Evolutionary conservation across 305 asterid species (phyloP).

Genomic region (Fraxinus greggii): DNA sequence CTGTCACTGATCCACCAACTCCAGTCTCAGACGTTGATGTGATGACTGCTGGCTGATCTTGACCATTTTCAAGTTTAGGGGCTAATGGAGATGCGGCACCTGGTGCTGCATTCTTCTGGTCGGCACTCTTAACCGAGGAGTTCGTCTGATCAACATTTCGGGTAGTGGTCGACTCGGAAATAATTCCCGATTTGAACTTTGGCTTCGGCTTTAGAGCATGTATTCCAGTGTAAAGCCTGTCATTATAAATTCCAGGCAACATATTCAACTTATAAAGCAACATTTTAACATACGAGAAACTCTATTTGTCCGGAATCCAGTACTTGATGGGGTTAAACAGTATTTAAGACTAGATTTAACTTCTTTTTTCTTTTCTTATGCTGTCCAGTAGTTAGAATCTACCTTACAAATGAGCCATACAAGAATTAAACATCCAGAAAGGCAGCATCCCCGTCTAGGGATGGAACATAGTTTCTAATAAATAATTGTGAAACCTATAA

Average conservation of each 20-base stretch:
- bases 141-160: slow-evolving; percentile 61
- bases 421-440: neutral
- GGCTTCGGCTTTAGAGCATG: slow-evolving; percentile 83
- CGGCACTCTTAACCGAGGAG: slow-evolving; percentile 50
- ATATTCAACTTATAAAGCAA: neutral
- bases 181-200: slow-evolving; percentile 62
- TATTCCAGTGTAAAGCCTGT: slow-evolving; percentile 77
- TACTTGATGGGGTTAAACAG: neutral
- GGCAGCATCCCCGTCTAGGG: neutral
- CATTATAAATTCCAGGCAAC: neutral
- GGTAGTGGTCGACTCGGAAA: slow-evolving; percentile 64
- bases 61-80: slow-evolving; percentile 64
- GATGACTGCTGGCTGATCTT: slow-evolving; percentile 37
- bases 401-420: neutral
- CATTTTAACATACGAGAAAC: neutral
- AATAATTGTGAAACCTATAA: neutral
- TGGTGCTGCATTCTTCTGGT: slow-evolving; percentile 46
- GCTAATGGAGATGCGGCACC: slow-evolving; percentile 54
- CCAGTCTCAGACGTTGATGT: slow-evolving; percentile 46
- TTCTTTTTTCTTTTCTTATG: neutral
- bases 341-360: neutral
- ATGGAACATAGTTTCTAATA: neutral
- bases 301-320: neutral
- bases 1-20: slow-evolving; percentile 54
- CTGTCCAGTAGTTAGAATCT: neutral